Conservation (phyloP, 2,329 filamentous ascomycete species). For the Nothomitra cinnamomea region DNA sequence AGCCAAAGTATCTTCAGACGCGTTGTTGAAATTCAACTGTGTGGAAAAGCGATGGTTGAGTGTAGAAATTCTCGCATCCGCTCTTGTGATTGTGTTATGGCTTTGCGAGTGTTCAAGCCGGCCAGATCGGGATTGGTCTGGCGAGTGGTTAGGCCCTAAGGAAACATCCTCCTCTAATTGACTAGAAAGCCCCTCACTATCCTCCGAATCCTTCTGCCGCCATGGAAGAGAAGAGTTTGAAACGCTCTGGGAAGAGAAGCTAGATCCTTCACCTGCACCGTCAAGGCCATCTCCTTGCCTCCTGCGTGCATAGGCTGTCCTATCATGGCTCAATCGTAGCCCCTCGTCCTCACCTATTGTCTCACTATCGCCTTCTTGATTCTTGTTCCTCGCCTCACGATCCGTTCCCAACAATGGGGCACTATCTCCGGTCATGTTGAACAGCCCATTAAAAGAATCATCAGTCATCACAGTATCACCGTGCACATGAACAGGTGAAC, state of each 20-base stretch:
- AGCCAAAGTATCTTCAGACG: background rate
- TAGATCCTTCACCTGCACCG: conserved; percentile 1
- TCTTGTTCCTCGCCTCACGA: background rate
- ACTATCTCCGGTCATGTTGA: background rate
- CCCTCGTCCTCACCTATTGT: background rate
- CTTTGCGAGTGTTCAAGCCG: background rate
- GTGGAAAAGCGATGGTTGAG: background rate
- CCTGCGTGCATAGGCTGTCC: background rate
- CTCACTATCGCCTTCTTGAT: background rate
- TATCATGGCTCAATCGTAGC: too few relatives aligned
- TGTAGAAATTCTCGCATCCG: background rate
- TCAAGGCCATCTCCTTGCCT: background rate
- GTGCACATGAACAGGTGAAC: background rate
- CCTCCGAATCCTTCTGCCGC: background rate
- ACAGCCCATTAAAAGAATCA: background rate
- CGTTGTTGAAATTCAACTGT: background rate
- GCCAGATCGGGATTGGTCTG: background rate
- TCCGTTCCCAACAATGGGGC: too few relatives aligned
- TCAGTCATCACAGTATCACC: background rate
- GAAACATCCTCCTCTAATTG: background rate
- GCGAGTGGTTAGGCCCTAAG: background rate
- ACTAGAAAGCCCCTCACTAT: background rate
- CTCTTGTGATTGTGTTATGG: background rate
- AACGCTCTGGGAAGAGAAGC: background rate
- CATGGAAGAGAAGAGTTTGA: background rate